phyloP scores from a whole-genome alignment of 371 early-diverging fungal species.

The Actinomortierella wolfii region DNA sequence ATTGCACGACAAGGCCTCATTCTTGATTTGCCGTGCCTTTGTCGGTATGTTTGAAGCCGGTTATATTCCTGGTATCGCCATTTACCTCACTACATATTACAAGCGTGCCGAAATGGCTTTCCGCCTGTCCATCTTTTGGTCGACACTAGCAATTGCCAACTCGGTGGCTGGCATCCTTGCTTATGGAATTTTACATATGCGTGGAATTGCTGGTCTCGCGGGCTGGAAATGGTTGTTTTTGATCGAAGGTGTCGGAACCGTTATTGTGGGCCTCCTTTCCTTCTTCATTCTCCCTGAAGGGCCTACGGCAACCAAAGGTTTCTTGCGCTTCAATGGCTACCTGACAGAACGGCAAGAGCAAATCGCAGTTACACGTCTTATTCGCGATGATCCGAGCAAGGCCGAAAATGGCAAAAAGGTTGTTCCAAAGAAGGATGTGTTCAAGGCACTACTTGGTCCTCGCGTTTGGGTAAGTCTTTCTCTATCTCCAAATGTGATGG shows the following conservation, averaged over 20 bases:
- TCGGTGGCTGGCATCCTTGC: slow-evolving; percentile 52
- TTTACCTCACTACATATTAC: slow-evolving; percentile 54
- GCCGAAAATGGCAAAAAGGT: slow-evolving; percentile 48
- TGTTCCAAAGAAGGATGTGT: slow-evolving; percentile 52
- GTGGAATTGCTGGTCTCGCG: slow-evolving; percentile 48
- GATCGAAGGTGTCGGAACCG: slow-evolving; percentile 47
- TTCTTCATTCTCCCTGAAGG: slow-evolving; percentile 55
- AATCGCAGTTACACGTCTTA: slow-evolving; percentile 59
- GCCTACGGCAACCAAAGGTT: slow-evolving; percentile 47
- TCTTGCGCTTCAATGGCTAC: slow-evolving; percentile 50
- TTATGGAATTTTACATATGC: slow-evolving; percentile 50
- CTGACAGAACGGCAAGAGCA: slow-evolving; percentile 48
- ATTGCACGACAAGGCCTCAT: slow-evolving; percentile 37
- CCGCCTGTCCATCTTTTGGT: slow-evolving; percentile 56
- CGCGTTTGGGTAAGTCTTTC: slow-evolving; percentile 44
- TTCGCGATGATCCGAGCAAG: slow-evolving; percentile 57
- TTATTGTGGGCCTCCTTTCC: slow-evolving; percentile 36
- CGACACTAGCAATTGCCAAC: slow-evolving; percentile 49
- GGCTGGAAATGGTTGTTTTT: slow-evolving; percentile 54
- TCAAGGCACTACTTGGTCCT: slow-evolving; percentile 45
- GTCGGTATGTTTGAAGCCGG: slow-evolving; percentile 58
- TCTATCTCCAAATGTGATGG: too few relatives aligned
- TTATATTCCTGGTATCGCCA: slow-evolving; percentile 53
- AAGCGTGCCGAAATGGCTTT: slow-evolving; percentile 50
- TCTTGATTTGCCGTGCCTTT: slow-evolving; percentile 49